These are phyloP conservation scores for Angomonas ambiguus DNA, from an alignment of 208 protist species.

Conservation along the genomic window DNA sequence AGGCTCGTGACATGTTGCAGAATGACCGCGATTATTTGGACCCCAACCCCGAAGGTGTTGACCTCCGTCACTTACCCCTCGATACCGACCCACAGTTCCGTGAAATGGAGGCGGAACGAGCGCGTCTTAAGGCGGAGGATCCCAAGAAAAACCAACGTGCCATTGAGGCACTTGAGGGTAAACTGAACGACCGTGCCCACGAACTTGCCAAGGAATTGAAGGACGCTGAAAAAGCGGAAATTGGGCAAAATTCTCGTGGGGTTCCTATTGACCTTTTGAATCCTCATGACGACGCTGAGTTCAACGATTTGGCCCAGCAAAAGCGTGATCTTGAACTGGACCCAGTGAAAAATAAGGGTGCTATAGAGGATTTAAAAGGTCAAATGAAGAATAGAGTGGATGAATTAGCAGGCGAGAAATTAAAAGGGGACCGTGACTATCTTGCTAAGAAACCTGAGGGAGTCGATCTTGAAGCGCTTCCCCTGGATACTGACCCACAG, in stretches of 20 bases:
- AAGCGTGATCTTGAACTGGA: slow-evolving; percentile 56
- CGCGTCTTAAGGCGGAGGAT: slow-evolving; percentile 60
- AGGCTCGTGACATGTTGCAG: slow-evolving; percentile 42
- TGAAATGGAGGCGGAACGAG: slow-evolving; percentile 52
- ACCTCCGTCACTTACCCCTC: slow-evolving; percentile 50
- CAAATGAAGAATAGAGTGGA: slow-evolving; percentile 54
- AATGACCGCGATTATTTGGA: slow-evolving; percentile 70
- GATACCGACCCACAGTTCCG: slow-evolving; percentile 66
- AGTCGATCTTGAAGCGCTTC: slow-evolving; percentile 48
- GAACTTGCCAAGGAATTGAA: slow-evolving; percentile 69
- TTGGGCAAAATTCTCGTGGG: slow-evolving; percentile 42
- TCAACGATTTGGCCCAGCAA: slow-evolving; percentile 38
- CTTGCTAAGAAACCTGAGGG: slow-evolving; percentile 46
- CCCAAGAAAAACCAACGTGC: slow-evolving; percentile 9
- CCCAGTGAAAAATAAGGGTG: slow-evolving; percentile 32
- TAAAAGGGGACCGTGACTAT: slow-evolving; percentile 56
- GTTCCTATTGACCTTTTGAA: slow-evolving; percentile 50
- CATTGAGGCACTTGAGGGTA: slow-evolving; percentile 48
- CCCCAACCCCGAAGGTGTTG: slow-evolving; percentile 57
- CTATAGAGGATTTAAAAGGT: slow-evolving; percentile 29
- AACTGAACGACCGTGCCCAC: slow-evolving; percentile 64
- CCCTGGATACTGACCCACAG: slow-evolving; percentile 51
- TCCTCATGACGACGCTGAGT: slow-evolving; percentile 59
- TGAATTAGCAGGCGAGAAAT: slow-evolving; percentile 37
- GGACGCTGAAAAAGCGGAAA: slow-evolving; percentile 37